phyloP scores from a whole-genome alignment of 2,329 filamentous ascomycete species.

The Dothiorella sarmentorum region DNA sequence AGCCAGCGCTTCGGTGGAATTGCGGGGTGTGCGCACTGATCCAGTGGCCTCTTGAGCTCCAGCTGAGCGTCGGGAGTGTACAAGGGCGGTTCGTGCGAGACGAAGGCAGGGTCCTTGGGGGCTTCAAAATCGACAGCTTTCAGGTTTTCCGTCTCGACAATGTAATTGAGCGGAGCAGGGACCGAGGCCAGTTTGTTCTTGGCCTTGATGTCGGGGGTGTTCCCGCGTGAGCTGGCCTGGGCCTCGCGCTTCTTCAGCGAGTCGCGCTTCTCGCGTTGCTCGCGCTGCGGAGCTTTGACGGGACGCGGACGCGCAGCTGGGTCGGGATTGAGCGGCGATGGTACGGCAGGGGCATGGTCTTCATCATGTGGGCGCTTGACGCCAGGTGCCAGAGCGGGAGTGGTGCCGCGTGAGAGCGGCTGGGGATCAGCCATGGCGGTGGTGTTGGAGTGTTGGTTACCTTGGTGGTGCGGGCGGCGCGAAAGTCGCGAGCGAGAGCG shows the following conservation, averaged over 20 bases:
- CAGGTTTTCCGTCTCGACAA: constrained; percentile 37
- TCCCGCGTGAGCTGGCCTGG: constrained; percentile 36
- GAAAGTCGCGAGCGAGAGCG: too few species aligned
- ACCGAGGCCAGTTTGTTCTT: constrained; percentile 34
- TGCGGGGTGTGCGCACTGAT: constrained; percentile 32
- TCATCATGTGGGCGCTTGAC: constrained; percentile 16
- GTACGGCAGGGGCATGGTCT: constrained; percentile 57
- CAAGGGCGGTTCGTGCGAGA: constrained; percentile 45
- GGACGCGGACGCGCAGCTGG: constrained; percentile 41
- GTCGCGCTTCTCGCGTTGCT: constrained; percentile 51
- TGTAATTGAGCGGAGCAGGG: constrained; percentile 50
- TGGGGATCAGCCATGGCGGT: constrained; percentile 35
- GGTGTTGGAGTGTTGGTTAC: background rate
- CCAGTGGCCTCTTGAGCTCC: constrained; percentile 48
- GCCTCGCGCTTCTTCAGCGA: constrained; percentile 54
- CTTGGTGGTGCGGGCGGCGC: background rate
- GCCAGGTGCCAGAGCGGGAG: constrained; percentile 26
- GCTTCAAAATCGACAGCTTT: constrained; percentile 47
- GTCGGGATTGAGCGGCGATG: constrained; percentile 69
- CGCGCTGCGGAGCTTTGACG: constrained; percentile 33
- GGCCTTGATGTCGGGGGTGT: constrained; percentile 40
- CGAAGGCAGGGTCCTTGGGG: constrained; percentile 46
- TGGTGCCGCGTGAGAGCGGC: constrained; percentile 34
- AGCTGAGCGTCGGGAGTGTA: constrained; percentile 41
- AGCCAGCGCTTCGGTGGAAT: background rate